Conservation (phyloP, 2,329 filamentous ascomycete species). For the Sarocladiaceae sp. region DNA sequence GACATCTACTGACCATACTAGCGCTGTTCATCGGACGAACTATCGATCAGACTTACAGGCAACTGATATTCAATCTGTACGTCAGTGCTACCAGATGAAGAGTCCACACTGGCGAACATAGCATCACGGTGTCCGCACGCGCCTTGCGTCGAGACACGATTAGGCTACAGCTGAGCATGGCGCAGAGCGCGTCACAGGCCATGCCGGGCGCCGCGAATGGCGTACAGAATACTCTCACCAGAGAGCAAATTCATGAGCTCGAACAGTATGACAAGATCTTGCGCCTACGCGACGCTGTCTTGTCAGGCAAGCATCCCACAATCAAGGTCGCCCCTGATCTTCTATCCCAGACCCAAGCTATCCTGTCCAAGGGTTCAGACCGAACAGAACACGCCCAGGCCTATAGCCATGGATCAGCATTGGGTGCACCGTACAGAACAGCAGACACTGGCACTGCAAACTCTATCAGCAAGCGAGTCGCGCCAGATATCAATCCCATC, state of each 20-base stretch:
- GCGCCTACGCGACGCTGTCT: slow-evolving; percentile 73
- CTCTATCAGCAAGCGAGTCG: background rate
- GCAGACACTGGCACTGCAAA: background rate
- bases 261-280: slow-evolving; percentile 76
- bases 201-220: background rate
- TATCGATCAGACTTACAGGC: no score
- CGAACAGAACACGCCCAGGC: no score
- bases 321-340: slow-evolving; percentile 47
- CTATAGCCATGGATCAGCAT: background rate
- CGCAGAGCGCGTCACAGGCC: background rate
- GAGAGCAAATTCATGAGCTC: slow-evolving; percentile 53
- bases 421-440: no score
- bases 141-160: background rate
- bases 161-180: background rate
- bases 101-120: background rate
- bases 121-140: background rate
- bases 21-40: no score
- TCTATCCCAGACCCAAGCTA: background rate
- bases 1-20: no score
- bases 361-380: background rate
- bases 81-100: background rate
- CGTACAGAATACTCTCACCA: slow-evolving; percentile 17
- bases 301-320: slow-evolving; percentile 69
- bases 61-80: background rate
- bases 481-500: slow-evolving; percentile 70